Base-by-base conservation (phyloP, 176 grass and related monocot genomes). In the Leersia perrieri region DNA sequence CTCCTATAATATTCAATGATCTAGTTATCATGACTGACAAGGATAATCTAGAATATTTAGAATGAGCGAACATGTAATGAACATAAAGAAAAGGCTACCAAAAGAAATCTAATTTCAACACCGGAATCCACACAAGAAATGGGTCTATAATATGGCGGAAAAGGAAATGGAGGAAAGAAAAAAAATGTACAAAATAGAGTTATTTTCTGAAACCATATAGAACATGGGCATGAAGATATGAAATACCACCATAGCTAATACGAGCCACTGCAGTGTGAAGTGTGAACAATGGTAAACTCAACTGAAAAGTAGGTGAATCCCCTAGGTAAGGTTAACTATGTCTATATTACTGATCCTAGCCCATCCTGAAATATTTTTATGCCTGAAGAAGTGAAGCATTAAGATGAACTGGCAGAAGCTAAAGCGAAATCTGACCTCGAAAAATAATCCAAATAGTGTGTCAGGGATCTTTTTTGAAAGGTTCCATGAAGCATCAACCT, bases 381-480 rank as follows among this genome's bases (percentile, higher is more conserved):
- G 49, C 49, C 18, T 9, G 7, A 5, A 7, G 20, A 55, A 44
- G 1, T 55, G 49, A n/a, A 22, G 49, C 49, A 0, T 22, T 5
- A 55, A 55, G 49, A 55, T 55, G 49, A 9, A 55, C 49, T n/a
- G 49, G n/a, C 16, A 2, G 18, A 44, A 55, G 49, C 49, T 55
- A 55, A 55, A 55, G 49, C 18, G n/a, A 55, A 44, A 55, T 22
- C 70, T 83, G 71, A 94, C 94, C 94, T 97, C 94, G 68, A 97
- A 97, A 73, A 97, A 97, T 16, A 92, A 58, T 7, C 94, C 94
- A 67, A 97, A 92, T 22, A 97, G 34, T 34, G 55, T 90, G 13
- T 94, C 89, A 60, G 94, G 85, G 61, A 92, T 92, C 63, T 86
- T 87, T 14, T 26, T 60, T 28, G 81, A 85, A 72, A 77, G 76